Base-by-base conservation (phyloP, 768 basidiomycete genomes). In the Lactifluus volemus region DNA sequence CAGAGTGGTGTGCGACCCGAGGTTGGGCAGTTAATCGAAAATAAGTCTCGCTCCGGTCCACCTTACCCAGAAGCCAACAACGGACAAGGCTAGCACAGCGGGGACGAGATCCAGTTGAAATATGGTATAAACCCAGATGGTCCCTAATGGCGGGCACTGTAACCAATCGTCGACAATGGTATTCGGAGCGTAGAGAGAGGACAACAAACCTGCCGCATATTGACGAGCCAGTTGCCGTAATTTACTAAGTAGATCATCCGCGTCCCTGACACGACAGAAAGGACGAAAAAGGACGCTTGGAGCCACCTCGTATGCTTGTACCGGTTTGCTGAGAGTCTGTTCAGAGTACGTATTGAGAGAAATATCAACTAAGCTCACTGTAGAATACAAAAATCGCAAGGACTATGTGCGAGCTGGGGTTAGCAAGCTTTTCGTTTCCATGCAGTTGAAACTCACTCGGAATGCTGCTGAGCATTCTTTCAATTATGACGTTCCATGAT, bases 141-240 rank as follows among this genome's bases (percentile, higher is more conserved):
- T 90, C 3, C 84, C 84, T 57, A 92, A 73, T 11, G 91, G 88
- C 12, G 91, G 90, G 59, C 81, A 80, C 91, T 92, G 58, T 39
- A 39, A 55, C 59, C 39, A 45, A 36, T 44, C 11, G 48, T 51
- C 63, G 30, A 64, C 12, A 19, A 19, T 12, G 1, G 60, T 41
- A 29, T 47, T 30, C 48, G 36, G n/a, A 15, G 11, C 34, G 38
- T 32, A 11, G 38, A 42, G 4, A 15, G 38, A 8, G 51, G 49
- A 49, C 32, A 12, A 65, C 72, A 45, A 56, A 89, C 90, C 81
- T 92, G 89, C 49, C 78, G 79, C 77, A 92, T 89, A 67, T 86
- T 86, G 38, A 79, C 78, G 41, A 80, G 66, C 84, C 87, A 91
- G 7, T 81, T 80, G n/a, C 81, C 84, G 41, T 75, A 77, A 67